Evolutionary conservation across 768 basidiomycete genomes (phyloP), one percentile per base, ranked within the genome.

Genomic region (Lentinus brumalis): DNA sequence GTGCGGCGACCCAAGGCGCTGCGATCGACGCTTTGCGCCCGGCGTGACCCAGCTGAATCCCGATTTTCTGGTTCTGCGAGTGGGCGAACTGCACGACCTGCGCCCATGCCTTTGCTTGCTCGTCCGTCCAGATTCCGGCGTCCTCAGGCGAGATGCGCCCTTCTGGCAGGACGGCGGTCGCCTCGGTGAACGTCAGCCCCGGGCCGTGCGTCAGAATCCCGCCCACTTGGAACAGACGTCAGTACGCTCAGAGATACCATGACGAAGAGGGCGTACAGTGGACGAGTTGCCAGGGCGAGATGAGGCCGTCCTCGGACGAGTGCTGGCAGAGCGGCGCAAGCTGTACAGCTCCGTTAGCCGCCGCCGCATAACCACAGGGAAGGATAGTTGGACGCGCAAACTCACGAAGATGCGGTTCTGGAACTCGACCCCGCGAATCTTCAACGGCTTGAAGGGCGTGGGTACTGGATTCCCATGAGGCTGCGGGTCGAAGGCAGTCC

Each of bases 11-110:
- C 86, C 87, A 92, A 0, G 87, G 86, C 0, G 84, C 80, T 11
- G 81, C 70, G 0, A 79, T 83, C 21, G 83, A 85, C 0, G 84
- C 87, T 70, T 91, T 92, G 16, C 89, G 78, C 0, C 91, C 90
- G 0, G 88, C 88, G 62, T 92, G 91, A 0, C 80, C 86, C 12
- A 92, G 80, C 69, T 92, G 91, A 51, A 92, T 85, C 7, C 78
- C 90, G 14, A 92, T 81, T 51, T 85, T 84, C 67, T 87, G 83
- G 44, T 78, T 81, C 64, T 87, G 86, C 1, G 84, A 81, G 67
- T 89, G 86, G 14, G 86, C 86, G 53, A 90, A 89, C 57, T 87
- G 82, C 67, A 86, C 82, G 62, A 91, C 35, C 11, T 35, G 6
- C 7, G 35, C 35, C 35, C 35, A 35, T 6, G 35, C 35, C 21